phyloP scores from a whole-genome alignment of 2,329 filamentous ascomycete genomes.

The Hymenotorrendiella dingleyae region DNA sequence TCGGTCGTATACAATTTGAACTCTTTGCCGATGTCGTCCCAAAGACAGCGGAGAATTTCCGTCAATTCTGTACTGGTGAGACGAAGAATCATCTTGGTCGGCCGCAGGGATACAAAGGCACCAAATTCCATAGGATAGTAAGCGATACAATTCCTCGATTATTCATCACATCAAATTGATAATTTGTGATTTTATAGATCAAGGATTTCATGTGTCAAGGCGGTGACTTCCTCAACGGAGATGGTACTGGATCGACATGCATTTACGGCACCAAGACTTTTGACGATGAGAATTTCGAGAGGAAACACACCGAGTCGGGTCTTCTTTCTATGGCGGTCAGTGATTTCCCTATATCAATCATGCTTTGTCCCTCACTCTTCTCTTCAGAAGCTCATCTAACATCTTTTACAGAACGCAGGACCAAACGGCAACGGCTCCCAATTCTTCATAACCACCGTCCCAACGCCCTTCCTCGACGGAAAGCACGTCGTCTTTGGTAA shows the following conservation, averaged over 20 bases:
- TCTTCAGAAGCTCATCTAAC: background rate
- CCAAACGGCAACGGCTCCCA: constrained; percentile 91
- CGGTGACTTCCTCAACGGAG: constrained; percentile 89
- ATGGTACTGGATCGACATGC: constrained; percentile 80
- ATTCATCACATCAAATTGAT: constrained; percentile 10
- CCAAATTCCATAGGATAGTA: constrained; percentile 90
- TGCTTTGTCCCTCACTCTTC: constrained; percentile 5
- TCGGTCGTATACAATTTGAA: constrained; percentile 85
- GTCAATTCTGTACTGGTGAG: constrained; percentile 94
- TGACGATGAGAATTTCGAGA: constrained; percentile 80
- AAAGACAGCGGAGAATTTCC: constrained; percentile 92
- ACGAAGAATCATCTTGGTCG: constrained; percentile 69
- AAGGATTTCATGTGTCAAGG: constrained; percentile 97
- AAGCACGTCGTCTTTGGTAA: constrained; percentile 97
- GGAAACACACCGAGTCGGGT: constrained; percentile 74
- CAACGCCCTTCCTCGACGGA: constrained; percentile 80
- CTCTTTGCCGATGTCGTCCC: constrained; percentile 81
- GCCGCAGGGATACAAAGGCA: constrained; percentile 89
- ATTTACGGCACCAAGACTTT: constrained; percentile 86
- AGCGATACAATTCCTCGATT: constrained; percentile 31
- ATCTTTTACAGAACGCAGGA: constrained; percentile 64
- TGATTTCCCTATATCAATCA: constrained; percentile 19
- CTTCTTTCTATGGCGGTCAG: constrained; percentile 89
- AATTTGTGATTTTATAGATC: constrained; percentile 50
- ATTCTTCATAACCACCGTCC: constrained; percentile 92